phyloP scores from a whole-genome alignment of 2,329 filamentous ascomycete genomes.

The Camillea tinctor region DNA sequence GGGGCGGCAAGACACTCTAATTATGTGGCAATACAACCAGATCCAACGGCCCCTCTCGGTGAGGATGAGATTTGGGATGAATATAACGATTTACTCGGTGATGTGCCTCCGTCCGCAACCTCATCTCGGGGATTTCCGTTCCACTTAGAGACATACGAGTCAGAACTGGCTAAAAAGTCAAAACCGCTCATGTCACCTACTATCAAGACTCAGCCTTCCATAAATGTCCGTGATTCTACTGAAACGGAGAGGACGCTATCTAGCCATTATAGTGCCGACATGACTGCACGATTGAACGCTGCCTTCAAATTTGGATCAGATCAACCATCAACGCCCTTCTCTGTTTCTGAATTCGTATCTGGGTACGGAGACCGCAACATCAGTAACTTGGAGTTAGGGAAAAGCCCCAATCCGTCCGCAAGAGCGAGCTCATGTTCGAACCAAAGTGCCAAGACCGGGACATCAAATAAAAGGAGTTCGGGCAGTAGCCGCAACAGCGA shows the following conservation, averaged over 20 bases:
- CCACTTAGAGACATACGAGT: constrained; percentile 51
- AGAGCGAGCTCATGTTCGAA: constrained; percentile 34
- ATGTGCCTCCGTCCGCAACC: constrained; percentile 52
- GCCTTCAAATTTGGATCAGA: constrained; percentile 42
- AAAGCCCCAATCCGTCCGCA: constrained; percentile 16
- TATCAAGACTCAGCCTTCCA: constrained; percentile 32
- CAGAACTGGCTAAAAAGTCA: constrained; percentile 35
- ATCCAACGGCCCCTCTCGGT: constrained; percentile 58
- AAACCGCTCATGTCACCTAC: constrained; percentile 49
- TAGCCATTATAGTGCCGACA: constrained; percentile 54
- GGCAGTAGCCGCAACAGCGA: constrained; percentile 49
- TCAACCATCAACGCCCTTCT: constrained; percentile 44
- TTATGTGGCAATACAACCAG: constrained; percentile 66
- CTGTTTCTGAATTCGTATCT: constrained; percentile 42
- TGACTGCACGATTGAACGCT: constrained; percentile 51
- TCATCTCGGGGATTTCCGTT: constrained; percentile 58
- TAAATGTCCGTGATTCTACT: constrained; percentile 34
- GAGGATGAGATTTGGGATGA: constrained; percentile 95
- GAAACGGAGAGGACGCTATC: constrained; percentile 39
- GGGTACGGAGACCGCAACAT: constrained; percentile 40
- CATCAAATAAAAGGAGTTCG: constrained; percentile 38
- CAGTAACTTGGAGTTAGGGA: constrained; percentile 20
- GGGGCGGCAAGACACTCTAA: constrained; percentile 58
- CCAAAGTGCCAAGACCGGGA: constrained; percentile 16
- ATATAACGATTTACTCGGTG: constrained; percentile 84